These are phyloP conservation scores for Cladosporium austrohemisphaericum DNA, from an alignment of 2,329 filamentous ascomycete genomes.

Conservation along the genomic window DNA sequence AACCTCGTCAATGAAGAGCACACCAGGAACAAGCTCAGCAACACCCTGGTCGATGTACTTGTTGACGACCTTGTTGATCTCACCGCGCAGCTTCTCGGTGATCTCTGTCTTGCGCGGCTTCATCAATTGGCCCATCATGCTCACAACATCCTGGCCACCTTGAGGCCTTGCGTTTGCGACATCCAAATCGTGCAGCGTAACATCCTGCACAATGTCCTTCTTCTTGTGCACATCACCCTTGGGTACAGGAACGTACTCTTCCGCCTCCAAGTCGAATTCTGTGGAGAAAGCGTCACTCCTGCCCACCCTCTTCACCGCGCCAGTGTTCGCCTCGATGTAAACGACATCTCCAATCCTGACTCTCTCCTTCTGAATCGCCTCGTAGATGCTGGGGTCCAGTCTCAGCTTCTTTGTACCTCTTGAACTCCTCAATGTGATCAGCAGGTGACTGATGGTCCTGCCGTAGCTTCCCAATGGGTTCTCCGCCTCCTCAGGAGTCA, in stretches of 20 bases:
- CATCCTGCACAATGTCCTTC: constrained; percentile 99
- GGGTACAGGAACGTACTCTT: constrained; percentile 97
- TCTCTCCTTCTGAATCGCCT: constrained; percentile 97
- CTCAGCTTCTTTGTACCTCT: constrained; percentile 97
- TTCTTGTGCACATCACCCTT: constrained; percentile 99
- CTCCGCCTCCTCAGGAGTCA: constrained; percentile 96
- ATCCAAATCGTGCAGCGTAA: constrained; percentile 93
- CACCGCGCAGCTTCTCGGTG: constrained; percentile 88
- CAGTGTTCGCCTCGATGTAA: constrained; percentile 98
- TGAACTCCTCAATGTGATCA: constrained; percentile 91
- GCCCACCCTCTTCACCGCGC: constrained; percentile 94
- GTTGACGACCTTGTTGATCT: constrained; percentile 99
- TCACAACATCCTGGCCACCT: constrained; percentile 99
- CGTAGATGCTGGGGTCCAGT: constrained; percentile 96
- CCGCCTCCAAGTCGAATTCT: constrained; percentile 96
- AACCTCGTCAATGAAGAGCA: constrained; percentile 98
- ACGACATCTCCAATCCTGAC: constrained; percentile 96
- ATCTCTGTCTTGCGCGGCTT: constrained; percentile 99
- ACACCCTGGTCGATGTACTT: constrained; percentile 98
- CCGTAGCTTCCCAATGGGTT: constrained; percentile 96
- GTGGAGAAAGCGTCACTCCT: constrained; percentile 95
- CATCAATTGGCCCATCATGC: constrained; percentile 99
- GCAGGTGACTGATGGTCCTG: constrained; percentile 91
- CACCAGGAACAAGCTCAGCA: constrained; percentile 94
- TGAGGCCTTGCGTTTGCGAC: constrained; percentile 93